Evolutionary conservation across 169 alveolate species (phyloP).

Genomic region (Babesia ovis): DNA sequence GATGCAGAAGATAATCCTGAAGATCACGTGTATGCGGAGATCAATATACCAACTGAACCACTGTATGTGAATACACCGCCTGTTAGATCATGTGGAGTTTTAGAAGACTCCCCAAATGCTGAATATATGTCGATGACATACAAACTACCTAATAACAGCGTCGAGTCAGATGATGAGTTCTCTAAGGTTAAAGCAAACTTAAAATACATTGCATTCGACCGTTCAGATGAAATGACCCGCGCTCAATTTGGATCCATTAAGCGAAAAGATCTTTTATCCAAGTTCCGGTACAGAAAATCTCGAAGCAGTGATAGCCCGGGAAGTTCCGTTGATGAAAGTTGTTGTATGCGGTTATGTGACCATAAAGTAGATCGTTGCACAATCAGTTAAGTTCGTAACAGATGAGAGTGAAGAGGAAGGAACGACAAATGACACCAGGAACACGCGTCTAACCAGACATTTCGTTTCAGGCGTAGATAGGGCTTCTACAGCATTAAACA

Average conservation of each 20-base stretch:
- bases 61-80: not conserved
- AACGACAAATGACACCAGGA: not conserved
- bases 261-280: too few relatives aligned
- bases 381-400: not conserved
- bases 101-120: too few relatives aligned
- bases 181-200: too few relatives aligned
- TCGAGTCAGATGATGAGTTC: too few relatives aligned
- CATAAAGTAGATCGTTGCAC: not conserved
- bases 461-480: constrained; percentile 1
- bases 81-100: too few relatives aligned
- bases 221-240: too few relatives aligned
- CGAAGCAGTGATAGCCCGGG: constrained; percentile 2
- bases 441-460: not conserved
- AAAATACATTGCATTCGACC: too few relatives aligned
- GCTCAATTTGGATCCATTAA: too few relatives aligned
- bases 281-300: too few relatives aligned
- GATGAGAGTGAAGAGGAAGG: not conserved
- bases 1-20: not conserved
- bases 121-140: too few relatives aligned
- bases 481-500: not conserved
- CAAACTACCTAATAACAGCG: too few relatives aligned
- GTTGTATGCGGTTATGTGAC: not conserved
- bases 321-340: not conserved
- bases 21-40: not conserved
- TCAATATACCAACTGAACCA: not conserved